Conservation (phyloP, 2,329 filamentous ascomycete genomes). For the Ramichloridium luteum region DNA sequence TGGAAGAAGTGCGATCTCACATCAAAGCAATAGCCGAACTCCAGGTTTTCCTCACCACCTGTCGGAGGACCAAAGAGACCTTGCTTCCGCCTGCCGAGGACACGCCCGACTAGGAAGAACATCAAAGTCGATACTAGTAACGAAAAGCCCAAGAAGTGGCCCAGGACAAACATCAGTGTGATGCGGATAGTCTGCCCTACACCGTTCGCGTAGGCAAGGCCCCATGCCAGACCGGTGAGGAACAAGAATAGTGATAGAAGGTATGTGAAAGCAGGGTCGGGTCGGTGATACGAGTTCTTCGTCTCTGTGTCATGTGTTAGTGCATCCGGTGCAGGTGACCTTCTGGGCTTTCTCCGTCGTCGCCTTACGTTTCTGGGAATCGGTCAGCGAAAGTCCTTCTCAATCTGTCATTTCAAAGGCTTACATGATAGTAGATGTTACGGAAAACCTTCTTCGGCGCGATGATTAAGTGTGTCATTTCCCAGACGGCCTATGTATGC, state of each 20-base stretch:
- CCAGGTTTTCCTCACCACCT: slow-evolving; percentile 41
- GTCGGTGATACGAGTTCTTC: slow-evolving; percentile 57
- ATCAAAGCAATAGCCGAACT: slow-evolving; percentile 62
- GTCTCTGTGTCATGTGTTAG: too few species aligned
- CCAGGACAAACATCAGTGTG: slow-evolving; percentile 37
- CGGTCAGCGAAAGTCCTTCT: slow-evolving; percentile 2
- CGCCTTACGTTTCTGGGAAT: slow-evolving; percentile 21
- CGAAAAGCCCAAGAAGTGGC: slow-evolving; percentile 51
- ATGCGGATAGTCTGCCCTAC: slow-evolving; percentile 33
- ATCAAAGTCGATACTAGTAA: slow-evolving; percentile 49
- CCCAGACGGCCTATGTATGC: slow-evolving; percentile 45
- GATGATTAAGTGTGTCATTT: slow-evolving; percentile 56
- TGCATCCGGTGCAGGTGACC: too few species aligned
- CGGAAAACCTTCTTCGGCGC: slow-evolving; percentile 60
- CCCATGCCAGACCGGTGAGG: slow-evolving; percentile 45
- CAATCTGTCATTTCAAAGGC: slow-evolving; percentile 10
- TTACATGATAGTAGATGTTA: slow-evolving; percentile 57
- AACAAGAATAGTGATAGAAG: slow-evolving; percentile 53
- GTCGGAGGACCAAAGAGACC: slow-evolving; percentile 46
- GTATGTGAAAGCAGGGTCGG: slow-evolving; percentile 58
- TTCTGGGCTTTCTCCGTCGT: too few species aligned
- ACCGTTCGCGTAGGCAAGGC: slow-evolving; percentile 41
- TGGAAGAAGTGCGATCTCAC: slow-evolving; percentile 28
- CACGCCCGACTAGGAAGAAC: slow-evolving; percentile 50
- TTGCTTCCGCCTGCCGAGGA: slow-evolving; percentile 45